Evolutionary conservation across 192 early-diverging fungal species (phyloP).

Genomic region (Chytriomyces confervae): DNA sequence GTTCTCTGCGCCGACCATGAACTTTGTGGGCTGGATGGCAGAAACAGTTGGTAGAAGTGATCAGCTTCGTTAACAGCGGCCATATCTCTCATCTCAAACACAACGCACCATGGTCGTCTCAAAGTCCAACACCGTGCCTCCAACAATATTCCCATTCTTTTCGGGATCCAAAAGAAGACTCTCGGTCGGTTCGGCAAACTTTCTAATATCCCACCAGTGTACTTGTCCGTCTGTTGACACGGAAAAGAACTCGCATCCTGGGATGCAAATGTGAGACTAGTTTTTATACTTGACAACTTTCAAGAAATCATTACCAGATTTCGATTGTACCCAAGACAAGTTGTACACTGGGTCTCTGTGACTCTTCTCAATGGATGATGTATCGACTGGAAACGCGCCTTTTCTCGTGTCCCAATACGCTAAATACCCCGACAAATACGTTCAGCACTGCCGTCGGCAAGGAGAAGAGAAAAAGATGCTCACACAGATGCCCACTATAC

Average conservation of each 20-base stretch:
- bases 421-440: slow-evolving; percentile 17
- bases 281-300: not conserved
- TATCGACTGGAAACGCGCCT: slow-evolving; percentile 63
- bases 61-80: slow-evolving; percentile 2
- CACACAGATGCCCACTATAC: slow-evolving; percentile 65
- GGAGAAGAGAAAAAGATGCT: not conserved
- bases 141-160: slow-evolving; percentile 66
- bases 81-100: not conserved
- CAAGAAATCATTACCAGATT: slow-evolving; percentile 45
- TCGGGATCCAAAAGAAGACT: slow-evolving; percentile 62
- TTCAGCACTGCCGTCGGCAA: not conserved
- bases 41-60: not conserved
- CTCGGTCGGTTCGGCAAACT: slow-evolving; percentile 65
- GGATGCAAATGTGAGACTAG: not conserved
- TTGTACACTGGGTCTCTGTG: slow-evolving; percentile 67
- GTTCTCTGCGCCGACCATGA: slow-evolving; percentile 69
- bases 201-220: slow-evolving; percentile 70
- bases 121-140: slow-evolving; percentile 67
- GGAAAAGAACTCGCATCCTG: slow-evolving; percentile 66
- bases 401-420: slow-evolving; percentile 69
- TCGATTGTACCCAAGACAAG: slow-evolving; percentile 66
- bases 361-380: slow-evolving; percentile 60
- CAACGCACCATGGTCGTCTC: slow-evolving; percentile 65
- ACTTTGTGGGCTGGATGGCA: slow-evolving; percentile 63
- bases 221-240: slow-evolving; percentile 67